A percentile compares a stretch with the other conserved stretches of the same genome.
Conservation (phyloP, 257 asterid genomes). For the Mitragyna speciosa region DNA sequence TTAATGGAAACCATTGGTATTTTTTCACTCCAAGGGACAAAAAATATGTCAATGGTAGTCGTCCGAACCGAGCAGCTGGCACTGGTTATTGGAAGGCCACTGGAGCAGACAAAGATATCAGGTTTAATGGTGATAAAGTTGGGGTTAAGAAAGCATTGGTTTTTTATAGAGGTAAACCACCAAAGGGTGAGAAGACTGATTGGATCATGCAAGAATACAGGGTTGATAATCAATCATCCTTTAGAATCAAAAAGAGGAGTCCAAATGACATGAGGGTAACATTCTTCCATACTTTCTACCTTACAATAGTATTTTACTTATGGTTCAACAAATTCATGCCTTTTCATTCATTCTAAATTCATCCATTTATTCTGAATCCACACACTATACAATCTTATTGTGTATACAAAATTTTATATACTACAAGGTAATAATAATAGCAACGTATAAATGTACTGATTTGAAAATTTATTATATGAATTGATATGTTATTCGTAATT, state of each 20-base stretch:
- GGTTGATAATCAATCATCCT: neutral
- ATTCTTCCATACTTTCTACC: neutral
- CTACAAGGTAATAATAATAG: too few species aligned
- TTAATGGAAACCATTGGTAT: neutral
- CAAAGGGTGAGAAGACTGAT: neutral
- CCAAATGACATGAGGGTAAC: slow-evolving; percentile 10
- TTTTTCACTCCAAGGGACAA: slow-evolving; percentile 16
- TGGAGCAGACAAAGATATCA: neutral
- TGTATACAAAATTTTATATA: too few species aligned
- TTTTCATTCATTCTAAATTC: too few species aligned
- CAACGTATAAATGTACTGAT: too few species aligned
- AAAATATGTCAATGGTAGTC: neutral
- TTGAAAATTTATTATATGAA: too few species aligned
- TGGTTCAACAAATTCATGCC: too few species aligned
- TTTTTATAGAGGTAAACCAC: slow-evolving; percentile 10
- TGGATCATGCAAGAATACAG: slow-evolving; percentile 23
- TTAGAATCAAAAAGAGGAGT: neutral
- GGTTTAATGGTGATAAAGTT: neutral
- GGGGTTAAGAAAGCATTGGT: neutral
- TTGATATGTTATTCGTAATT: neutral
- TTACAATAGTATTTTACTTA: too few species aligned
- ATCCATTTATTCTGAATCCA: too few species aligned
- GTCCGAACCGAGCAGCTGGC: slow-evolving; percentile 10
- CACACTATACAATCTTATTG: too few species aligned
- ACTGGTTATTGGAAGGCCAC: slow-evolving; percentile 11